Percentiles rank a stretch among this genome's conserved stretches.
Evolutionary conservation across 805 yeast genomes (phyloP).

Genomic region (Maudiozyma turicensis): DNA sequence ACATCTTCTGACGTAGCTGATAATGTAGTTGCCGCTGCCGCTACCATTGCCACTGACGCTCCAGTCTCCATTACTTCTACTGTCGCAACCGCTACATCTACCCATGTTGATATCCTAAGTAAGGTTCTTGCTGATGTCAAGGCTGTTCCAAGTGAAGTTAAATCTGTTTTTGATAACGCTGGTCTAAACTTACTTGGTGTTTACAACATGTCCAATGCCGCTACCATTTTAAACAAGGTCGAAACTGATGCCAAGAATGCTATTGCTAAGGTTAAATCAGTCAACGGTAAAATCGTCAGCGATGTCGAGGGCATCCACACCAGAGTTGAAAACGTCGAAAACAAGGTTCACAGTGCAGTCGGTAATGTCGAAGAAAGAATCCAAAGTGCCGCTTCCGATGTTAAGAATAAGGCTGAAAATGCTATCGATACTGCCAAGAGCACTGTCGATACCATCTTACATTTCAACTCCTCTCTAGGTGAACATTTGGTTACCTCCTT

Average conservation of each 20-base stretch:
- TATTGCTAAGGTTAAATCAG: not conserved
- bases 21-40: not conserved
- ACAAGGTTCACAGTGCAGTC: not conserved
- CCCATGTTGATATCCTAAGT: not conserved
- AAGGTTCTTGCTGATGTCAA: conserved; percentile 1
- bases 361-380: not conserved
- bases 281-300: not conserved
- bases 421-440: not conserved
- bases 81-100: not conserved
- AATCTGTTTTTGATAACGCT: not conserved
- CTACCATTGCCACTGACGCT: not conserved
- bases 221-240: not conserved
- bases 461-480: conserved; percentile 1
- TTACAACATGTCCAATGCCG: not conserved
- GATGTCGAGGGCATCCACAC: not conserved
- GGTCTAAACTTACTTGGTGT: conserved; percentile 1
- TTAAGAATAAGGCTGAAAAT: not conserved
- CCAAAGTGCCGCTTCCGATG: not conserved
- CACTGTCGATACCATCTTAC: not conserved
- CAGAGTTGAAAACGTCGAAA: not conserved
- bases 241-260: not conserved
- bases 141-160: conserved; percentile 1
- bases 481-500: conserved; percentile 1
- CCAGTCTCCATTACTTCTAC: not conserved
- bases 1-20: not conserved